Conservation (phyloP, 2,329 filamentous ascomycete species). For the Fusarium protoensiforme region DNA sequence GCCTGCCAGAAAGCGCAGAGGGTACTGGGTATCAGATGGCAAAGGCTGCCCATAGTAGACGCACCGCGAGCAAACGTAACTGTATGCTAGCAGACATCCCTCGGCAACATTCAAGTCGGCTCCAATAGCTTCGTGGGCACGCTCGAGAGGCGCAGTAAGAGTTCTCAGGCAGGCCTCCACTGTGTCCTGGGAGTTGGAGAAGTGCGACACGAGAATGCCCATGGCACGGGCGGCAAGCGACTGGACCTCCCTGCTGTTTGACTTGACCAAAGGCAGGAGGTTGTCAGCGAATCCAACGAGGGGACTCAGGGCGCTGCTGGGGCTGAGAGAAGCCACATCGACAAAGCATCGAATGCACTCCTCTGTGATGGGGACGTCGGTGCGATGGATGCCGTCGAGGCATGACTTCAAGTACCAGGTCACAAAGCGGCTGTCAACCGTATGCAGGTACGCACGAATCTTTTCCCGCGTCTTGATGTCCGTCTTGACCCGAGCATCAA, state of each 20-base stretch:
- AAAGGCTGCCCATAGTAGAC: conserved; percentile 55
- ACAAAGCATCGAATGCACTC: conserved; percentile 64
- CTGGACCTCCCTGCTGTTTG: conserved; percentile 77
- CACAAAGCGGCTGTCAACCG: conserved; percentile 52
- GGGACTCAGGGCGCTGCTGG: conserved; percentile 62
- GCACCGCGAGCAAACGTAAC: conserved; percentile 56
- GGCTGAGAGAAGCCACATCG: conserved; percentile 61
- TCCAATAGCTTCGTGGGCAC: conserved; percentile 55
- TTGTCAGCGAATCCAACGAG: conserved; percentile 61
- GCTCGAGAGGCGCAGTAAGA: conserved; percentile 57
- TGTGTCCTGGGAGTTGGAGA: conserved; percentile 51
- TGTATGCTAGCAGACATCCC: conserved; percentile 58
- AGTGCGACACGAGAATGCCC: conserved; percentile 81
- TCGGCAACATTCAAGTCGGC: conserved; percentile 58
- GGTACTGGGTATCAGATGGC: conserved; percentile 43
- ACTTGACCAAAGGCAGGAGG: conserved; percentile 71
- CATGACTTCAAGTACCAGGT: conserved; percentile 62
- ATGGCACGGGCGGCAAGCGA: conserved; percentile 75
- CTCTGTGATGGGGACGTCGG: conserved; percentile 55
- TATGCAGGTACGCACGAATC: conserved; percentile 65
- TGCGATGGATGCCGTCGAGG: conserved; percentile 66
- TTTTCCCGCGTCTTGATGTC: conserved; percentile 72
- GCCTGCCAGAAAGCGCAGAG: conserved; percentile 47
- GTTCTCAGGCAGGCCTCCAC: conserved; percentile 41
- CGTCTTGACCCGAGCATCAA: conserved; percentile 78